Percentiles rank a stretch among this genome's conserved stretches.
phyloP scores from a whole-genome alignment of 345 rosid species.

The Arabidopsis arenosa region DNA sequence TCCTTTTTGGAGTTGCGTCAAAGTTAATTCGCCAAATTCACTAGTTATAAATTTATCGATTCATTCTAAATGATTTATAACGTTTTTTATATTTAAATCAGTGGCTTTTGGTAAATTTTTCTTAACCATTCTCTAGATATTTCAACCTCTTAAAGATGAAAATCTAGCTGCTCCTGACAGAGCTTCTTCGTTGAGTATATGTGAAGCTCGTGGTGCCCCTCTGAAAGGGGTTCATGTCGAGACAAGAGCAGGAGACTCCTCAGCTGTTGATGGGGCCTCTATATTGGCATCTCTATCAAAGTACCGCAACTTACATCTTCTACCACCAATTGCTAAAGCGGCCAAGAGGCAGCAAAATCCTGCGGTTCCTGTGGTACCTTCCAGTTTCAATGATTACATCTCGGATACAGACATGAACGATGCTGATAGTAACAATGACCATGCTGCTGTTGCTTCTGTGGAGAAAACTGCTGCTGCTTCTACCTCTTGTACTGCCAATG shows the following conservation, averaged over 20 bases:
- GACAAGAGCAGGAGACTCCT: constrained; percentile 83
- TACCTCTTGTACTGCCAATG: constrained; percentile 57
- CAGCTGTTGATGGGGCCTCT: constrained; percentile 89
- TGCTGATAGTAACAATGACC: constrained; percentile 58
- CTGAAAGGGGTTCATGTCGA: constrained; percentile 75
- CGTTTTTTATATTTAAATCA: not conserved
- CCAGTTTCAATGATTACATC: constrained; percentile 57
- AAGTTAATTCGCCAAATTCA: not conserved
- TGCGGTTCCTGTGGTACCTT: constrained; percentile 58
- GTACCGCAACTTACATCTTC: constrained; percentile 58
- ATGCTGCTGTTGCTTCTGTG: constrained; percentile 57
- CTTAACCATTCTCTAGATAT: constrained; percentile 72
- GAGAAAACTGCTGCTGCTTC: constrained; percentile 59
- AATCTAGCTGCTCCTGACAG: constrained; percentile 64
- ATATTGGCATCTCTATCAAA: constrained; percentile 86
- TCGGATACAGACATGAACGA: constrained; percentile 81
- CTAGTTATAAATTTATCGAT: constrained; percentile 3
- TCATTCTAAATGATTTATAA: constrained; percentile 19
- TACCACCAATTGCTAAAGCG: constrained; percentile 65
- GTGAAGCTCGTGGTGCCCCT: constrained; percentile 77
- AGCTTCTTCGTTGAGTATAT: constrained; percentile 67
- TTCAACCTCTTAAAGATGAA: constrained; percentile 77
- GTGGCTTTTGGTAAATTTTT: constrained; percentile 38
- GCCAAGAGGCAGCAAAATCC: constrained; percentile 61
- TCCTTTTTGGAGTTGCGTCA: constrained; percentile 54